A percentile compares a stretch with the other conserved stretches of the same genome.
These are phyloP conservation scores for Apiosordaria backusii DNA, from an alignment of 495 filamentous ascomycete species.

Conservation along the genomic window DNA sequence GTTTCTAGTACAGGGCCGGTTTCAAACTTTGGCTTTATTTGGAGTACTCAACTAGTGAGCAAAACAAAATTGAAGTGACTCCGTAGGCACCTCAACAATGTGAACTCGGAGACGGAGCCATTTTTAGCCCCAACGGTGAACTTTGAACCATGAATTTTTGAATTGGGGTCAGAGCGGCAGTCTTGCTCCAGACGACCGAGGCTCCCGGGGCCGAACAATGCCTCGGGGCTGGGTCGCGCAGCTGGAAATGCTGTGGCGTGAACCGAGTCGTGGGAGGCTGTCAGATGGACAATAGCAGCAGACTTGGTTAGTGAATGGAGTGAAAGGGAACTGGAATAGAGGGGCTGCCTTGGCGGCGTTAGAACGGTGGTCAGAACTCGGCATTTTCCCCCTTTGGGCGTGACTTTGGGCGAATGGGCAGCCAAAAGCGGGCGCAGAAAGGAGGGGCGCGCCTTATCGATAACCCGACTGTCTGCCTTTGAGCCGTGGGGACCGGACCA, in stretches of 20 bases:
- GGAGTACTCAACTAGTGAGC: not conserved
- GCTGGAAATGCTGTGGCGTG: conserved; percentile 1
- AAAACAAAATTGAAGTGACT: too few relatives aligned
- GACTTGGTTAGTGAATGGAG: not conserved
- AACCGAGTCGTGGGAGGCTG: not conserved
- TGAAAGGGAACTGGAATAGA: not conserved
- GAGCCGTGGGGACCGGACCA: conserved; percentile 7
- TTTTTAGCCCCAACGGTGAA: not conserved
- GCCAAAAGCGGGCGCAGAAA: not conserved
- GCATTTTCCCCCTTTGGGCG: conserved; percentile 6
- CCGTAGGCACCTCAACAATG: not conserved
- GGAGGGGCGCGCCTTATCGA: conserved; percentile 23
- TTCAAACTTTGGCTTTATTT: not conserved
- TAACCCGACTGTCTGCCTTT: conserved; percentile 15
- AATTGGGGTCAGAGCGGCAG: not conserved
- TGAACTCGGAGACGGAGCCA: not conserved
- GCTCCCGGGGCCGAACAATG: not conserved
- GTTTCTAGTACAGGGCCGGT: not conserved
- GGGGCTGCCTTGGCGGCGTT: not conserved
- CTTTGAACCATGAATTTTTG: not conserved
- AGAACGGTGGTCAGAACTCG: not conserved
- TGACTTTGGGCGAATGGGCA: conserved; percentile 23
- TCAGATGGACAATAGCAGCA: not conserved
- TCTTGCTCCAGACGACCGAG: not conserved
- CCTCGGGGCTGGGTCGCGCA: not conserved